Conservation (phyloP, 352 stramenopile genomes). For the Vaucheria bursata region DNA sequence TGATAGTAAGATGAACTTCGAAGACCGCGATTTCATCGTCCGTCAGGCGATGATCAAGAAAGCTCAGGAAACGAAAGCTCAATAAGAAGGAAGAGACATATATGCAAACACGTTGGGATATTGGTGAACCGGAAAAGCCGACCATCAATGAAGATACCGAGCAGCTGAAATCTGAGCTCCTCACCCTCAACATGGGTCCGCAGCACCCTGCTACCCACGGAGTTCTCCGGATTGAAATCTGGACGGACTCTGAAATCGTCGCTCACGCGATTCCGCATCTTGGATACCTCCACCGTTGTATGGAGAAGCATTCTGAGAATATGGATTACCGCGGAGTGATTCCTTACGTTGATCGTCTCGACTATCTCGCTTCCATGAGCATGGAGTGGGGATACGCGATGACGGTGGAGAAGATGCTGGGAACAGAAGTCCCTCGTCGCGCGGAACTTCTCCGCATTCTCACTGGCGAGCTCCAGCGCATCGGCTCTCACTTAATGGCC, state of each 20-base stretch:
- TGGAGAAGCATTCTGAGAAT: slow-evolving; percentile 32
- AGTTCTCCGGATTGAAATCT: slow-evolving; percentile 52
- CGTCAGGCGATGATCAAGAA: slow-evolving; percentile 8
- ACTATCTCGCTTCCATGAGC: slow-evolving; percentile 34
- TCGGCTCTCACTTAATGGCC: slow-evolving; percentile 30
- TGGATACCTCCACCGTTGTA: slow-evolving; percentile 37
- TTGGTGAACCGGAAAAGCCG: slow-evolving; percentile 32
- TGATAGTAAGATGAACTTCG: no score
- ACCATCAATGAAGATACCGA: slow-evolving; percentile 51
- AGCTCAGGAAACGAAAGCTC: neutral
- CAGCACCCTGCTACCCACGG: slow-evolving; percentile 54
- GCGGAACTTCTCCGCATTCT: slow-evolving; percentile 21
- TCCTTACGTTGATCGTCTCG: slow-evolving; percentile 30
- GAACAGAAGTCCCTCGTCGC: slow-evolving; percentile 29
- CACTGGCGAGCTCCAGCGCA: slow-evolving; percentile 21
- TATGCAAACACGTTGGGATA: neutral
- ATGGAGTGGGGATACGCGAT: slow-evolving; percentile 25
- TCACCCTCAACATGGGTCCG: slow-evolving; percentile 58
- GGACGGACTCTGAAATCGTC: slow-evolving; percentile 54
- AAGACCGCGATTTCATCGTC: no score
- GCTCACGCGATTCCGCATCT: slow-evolving; percentile 52
- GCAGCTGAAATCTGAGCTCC: slow-evolving; percentile 49
- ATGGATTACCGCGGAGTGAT: slow-evolving; percentile 29
- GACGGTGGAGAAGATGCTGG: slow-evolving; percentile 23
- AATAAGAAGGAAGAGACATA: neutral